Evolutionary conservation across 768 basidiomycete species (phyloP).

Genomic region (Symmetrospora coprosmae): DNA sequence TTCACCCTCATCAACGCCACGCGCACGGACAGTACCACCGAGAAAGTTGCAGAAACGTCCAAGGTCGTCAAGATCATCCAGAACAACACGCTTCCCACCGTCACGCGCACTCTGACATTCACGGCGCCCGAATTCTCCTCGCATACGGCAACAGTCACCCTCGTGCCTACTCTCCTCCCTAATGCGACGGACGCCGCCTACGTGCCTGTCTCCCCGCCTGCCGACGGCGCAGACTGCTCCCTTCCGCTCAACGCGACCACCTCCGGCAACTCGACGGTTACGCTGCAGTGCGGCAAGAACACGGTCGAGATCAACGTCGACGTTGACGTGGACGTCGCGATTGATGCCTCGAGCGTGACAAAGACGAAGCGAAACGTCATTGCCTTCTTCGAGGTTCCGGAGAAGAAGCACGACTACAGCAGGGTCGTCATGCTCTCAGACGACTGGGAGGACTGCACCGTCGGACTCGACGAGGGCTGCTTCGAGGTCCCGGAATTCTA

Average conservation of each 20-base stretch:
- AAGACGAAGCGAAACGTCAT: not conserved
- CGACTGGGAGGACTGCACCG: conserved; percentile 7
- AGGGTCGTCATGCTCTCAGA: conserved; percentile 1
- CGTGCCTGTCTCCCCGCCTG: too few relatives aligned
- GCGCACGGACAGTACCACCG: not conserved
- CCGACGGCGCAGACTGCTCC: too few relatives aligned
- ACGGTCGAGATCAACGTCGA: not conserved
- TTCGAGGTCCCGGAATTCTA: not conserved
- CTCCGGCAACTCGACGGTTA: not conserved
- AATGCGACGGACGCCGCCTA: not conserved
- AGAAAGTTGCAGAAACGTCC: not conserved
- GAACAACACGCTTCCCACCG: not conserved
- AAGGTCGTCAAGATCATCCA: not conserved
- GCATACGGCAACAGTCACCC: not conserved
- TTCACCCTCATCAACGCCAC: conserved; percentile 8
- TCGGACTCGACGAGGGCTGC: conserved; percentile 3
- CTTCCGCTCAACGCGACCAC: not conserved
- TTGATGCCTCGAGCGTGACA: not conserved
- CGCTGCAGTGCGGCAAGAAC: not conserved
- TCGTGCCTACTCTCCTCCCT: not conserved
- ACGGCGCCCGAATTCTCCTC: not conserved
- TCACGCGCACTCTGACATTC: not conserved
- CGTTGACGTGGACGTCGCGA: not conserved
- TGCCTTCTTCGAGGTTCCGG: not conserved
- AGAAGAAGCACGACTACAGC: not conserved